Percentiles rank a stretch among this genome's conserved stretches.
Evolutionary conservation across 148 eudicot genomes (phyloP).

Genomic region (Dysphania ambrosioides): DNA sequence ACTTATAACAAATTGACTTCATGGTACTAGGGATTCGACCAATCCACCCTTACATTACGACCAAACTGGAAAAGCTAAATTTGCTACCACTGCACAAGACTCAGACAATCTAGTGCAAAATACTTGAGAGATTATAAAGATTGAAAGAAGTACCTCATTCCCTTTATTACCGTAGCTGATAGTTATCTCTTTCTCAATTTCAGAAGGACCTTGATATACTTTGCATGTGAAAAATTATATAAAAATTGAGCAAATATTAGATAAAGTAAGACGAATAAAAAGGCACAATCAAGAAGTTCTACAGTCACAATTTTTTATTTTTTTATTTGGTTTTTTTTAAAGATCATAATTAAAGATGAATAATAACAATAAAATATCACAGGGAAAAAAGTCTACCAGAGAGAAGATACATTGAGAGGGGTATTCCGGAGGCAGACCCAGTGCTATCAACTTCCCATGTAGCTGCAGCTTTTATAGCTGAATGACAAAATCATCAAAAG

Average conservation of each 20-base stretch:
- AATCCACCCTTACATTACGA: not conserved
- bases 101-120: not conserved
- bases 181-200: slow-evolving; percentile 60
- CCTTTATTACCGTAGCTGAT: slow-evolving; percentile 97
- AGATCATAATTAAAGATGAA: not conserved
- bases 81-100: slow-evolving; percentile 4
- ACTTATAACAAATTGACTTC: not conserved
- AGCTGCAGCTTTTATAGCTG: slow-evolving; percentile 73
- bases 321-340: not conserved
- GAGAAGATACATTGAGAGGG: slow-evolving; percentile 86
- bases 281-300: slow-evolving; percentile 4
- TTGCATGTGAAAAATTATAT: slow-evolving; percentile 22
- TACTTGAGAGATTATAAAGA: not conserved
- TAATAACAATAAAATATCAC: slow-evolving; percentile 12
- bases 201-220: slow-evolving; percentile 44
- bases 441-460: slow-evolving; percentile 96
- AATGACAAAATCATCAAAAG: slow-evolving; percentile 25
- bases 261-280: slow-evolving; percentile 1
- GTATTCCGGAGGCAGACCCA: slow-evolving; percentile 67
- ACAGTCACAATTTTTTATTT: not conserved
- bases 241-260: slow-evolving; percentile 1
- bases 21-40: not conserved
- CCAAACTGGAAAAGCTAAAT: not conserved
- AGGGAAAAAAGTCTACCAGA: slow-evolving; percentile 48
- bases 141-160: slow-evolving; percentile 66